Base-by-base conservation (phyloP, 257 asterid species). In the Buddleja alternifolia region DNA sequence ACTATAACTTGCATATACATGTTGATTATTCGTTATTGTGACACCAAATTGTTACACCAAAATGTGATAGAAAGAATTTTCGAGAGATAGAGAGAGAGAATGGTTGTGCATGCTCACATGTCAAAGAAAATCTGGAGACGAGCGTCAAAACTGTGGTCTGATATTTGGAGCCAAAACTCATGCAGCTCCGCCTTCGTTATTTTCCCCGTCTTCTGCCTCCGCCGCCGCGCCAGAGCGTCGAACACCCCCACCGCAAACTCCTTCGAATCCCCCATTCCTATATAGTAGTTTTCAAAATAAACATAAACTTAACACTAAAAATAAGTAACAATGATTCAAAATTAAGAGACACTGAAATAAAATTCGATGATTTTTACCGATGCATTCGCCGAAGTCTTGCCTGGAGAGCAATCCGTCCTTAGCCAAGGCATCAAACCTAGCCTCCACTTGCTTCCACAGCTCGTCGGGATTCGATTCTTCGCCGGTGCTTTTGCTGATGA, bases 111-210 rank as follows among this genome's bases (percentile, higher is more conserved):
- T 57, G 74, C 85, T 63, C 51, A 89, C 98, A 92, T 92, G 84
- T 92, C 98, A 42, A 92, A 92, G 90, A 92, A 92, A 77, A 92
- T 92, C 74, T 92, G 98, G 25, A 92, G 95, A 52, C 98, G 92
- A 37, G 96, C 95, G 73, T 92, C 98, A 65, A 92, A 92, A 61
- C 96, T 92, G 63, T 82, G 83, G 77, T 89, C 95, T 37, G 98
- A 89, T 70, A 92, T 83, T 76, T 87, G 95, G 34, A 81, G 77
- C 98, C 98, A 92, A 73, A 86, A 87, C 7, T 92, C 96, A 62
- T 81, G 90, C 76, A 92, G 82, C 85, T 87, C 96, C 66, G 82
- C 85, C 82, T 89, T 89, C 4, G 85, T 89, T 67, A 92, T 79
- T 70, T 62, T 79, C 21, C 75, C 83, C 14, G 80, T 64, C 63